Evolutionary conservation across 441 rosid species (phyloP).

Genomic region (Populus tomentosa): DNA sequence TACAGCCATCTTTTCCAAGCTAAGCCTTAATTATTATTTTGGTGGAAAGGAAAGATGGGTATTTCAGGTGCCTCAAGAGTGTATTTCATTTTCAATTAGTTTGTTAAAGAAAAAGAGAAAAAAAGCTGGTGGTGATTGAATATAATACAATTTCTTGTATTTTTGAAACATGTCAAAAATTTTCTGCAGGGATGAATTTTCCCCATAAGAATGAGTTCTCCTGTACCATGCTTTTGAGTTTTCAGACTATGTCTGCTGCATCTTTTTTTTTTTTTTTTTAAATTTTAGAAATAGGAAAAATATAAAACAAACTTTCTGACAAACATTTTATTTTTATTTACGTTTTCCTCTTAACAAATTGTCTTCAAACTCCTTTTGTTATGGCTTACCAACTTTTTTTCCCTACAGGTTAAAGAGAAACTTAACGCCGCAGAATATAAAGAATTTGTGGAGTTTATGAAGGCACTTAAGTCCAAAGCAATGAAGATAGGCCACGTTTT

Average conservation of each 20-base stretch:
- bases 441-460: slow-evolving; percentile 79
- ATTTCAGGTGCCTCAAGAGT: neutral
- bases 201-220: neutral
- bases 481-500: slow-evolving; percentile 52
- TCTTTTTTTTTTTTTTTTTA: neutral
- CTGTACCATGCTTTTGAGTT: neutral
- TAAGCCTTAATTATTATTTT: neutral
- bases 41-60: neutral
- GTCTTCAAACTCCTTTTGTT: no score
- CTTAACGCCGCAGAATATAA: slow-evolving; percentile 72
- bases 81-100: neutral
- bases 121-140: neutral
- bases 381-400: neutral
- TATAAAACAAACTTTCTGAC: neutral
- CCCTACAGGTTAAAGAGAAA: slow-evolving; percentile 69
- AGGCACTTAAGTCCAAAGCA: slow-evolving; percentile 81
- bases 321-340: no score
- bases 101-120: neutral
- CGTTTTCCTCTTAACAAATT: no score
- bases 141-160: neutral
- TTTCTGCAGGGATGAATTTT: neutral
- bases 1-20: neutral
- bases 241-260: neutral
- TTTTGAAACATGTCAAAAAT: no score
- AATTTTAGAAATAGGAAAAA: neutral